phyloP scores from a whole-genome alignment of 1,284 basidiomycete species.

The Pascua sp. region DNA sequence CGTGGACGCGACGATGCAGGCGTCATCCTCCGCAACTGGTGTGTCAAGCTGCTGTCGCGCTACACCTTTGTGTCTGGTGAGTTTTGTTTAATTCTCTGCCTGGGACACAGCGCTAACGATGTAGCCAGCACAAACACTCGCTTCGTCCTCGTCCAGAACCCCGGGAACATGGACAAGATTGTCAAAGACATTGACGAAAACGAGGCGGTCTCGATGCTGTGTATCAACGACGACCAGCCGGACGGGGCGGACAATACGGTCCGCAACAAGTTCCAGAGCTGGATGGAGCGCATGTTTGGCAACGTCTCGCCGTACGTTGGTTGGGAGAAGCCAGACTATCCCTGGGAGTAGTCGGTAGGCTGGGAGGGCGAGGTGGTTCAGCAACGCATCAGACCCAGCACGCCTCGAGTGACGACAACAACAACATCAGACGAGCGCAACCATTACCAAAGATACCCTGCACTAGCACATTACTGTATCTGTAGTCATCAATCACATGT shows the following conservation, averaged over 20 bases:
- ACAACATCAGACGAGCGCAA: neutral
- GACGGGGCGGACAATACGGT: constrained; percentile 13
- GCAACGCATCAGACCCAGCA: neutral
- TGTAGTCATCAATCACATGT: no score
- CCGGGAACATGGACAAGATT: constrained; percentile 15
- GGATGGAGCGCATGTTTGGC: constrained; percentile 28
- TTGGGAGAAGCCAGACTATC: constrained; percentile 21
- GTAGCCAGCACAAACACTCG: constrained; percentile 21
- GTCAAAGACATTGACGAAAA: constrained; percentile 16
- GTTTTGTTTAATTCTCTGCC: no score
- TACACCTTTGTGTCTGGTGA: constrained; percentile 30
- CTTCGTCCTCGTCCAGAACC: constrained; percentile 27
- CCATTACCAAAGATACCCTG: no score
- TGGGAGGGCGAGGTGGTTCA: neutral
- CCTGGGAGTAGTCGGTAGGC: neutral
- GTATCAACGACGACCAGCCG: constrained; percentile 42
- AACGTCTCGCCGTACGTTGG: constrained; percentile 10
- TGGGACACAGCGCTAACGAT: neutral
- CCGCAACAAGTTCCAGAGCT: constrained; percentile 13
- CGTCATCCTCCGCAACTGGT: constrained; percentile 32
- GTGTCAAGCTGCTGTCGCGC: constrained; percentile 38
- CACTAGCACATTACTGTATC: no score
- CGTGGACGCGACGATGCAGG: constrained; percentile 15
- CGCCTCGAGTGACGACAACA: neutral
- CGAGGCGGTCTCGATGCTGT: constrained; percentile 27